Conservation (phyloP, 257 asterid species). For the Nicotiana obtusifolia region DNA sequence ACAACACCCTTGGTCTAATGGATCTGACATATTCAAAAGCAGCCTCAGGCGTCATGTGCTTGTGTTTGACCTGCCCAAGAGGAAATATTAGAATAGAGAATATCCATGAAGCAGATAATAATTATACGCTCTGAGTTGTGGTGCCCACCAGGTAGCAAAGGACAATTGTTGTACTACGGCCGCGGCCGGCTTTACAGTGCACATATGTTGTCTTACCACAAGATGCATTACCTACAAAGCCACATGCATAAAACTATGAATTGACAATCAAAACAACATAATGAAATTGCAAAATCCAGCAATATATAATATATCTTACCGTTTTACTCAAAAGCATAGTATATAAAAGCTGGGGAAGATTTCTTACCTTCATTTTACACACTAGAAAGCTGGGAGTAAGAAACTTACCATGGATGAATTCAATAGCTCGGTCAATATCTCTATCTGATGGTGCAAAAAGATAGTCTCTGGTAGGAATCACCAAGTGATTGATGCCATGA, state of each 20-base stretch:
- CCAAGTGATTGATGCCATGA: conserved; percentile 65
- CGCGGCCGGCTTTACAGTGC: conserved; percentile 97
- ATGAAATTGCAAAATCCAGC: neutral
- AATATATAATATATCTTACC: too few relatives aligned
- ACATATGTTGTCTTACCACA: conserved; percentile 74
- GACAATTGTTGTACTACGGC: conserved; percentile 94
- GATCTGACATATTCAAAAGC: conserved; percentile 71
- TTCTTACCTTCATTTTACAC: neutral
- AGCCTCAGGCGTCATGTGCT: conserved; percentile 65
- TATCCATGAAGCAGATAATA: neutral
- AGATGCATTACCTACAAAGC: conserved; percentile 45
- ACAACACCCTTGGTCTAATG: conserved; percentile 71
- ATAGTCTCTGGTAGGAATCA: conserved; percentile 94
- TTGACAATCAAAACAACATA: neutral
- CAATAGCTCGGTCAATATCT: conserved; percentile 75
- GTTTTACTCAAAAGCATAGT: neutral
- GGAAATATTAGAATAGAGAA: conserved; percentile 4
- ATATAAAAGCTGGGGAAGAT: neutral
- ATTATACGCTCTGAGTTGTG: neutral
- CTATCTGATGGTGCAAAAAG: conserved; percentile 80
- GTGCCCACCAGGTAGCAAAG: conserved; percentile 78
- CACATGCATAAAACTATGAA: conserved; percentile 2
- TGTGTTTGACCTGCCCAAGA: conserved; percentile 61
- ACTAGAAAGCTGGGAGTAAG: neutral
- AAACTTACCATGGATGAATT: conserved; percentile 65